A percentile compares a stretch with the other conserved stretches of the same genome.
Conservation (phyloP, 495 filamentous ascomycete genomes). For the Haplographium delicatum region DNA sequence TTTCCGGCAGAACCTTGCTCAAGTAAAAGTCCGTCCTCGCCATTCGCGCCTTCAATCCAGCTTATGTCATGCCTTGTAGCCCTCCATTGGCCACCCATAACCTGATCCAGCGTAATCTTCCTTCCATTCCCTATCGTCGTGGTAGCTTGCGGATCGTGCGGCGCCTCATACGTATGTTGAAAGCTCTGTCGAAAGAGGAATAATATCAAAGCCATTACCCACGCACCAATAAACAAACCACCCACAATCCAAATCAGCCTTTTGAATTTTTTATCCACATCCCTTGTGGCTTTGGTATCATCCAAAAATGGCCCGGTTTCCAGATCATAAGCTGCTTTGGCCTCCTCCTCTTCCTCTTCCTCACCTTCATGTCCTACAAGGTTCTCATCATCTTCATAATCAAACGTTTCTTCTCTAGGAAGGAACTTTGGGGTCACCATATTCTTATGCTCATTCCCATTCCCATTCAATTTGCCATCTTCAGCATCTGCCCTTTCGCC, state of each 20-base stretch:
- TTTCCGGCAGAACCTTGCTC: conserved; percentile 53
- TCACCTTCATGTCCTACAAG: conserved; percentile 2
- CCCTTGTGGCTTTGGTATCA: conserved; percentile 26
- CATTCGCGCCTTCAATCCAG: conserved; percentile 82
- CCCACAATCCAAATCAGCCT: conserved; percentile 64
- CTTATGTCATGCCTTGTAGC: conserved; percentile 64
- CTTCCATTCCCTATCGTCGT: conserved; percentile 62
- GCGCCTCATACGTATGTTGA: conserved; percentile 50
- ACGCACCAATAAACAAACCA: conserved; percentile 64
- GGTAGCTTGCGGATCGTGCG: conserved; percentile 66
- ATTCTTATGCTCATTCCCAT: conserved; percentile 12
- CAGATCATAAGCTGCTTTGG: conserved; percentile 39
- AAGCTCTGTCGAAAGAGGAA: conserved; percentile 66
- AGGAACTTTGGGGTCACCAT: conserved; percentile 23
- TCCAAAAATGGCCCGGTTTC: conserved; percentile 32
- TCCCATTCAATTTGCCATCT: conserved; percentile 11
- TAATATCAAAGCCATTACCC: conserved; percentile 70
- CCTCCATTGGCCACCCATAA: conserved; percentile 67
- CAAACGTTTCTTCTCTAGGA: conserved; percentile 11
- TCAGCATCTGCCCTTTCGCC: conserved; percentile 37
- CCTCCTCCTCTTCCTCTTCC: conserved; percentile 32
- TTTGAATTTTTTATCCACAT: conserved; percentile 56
- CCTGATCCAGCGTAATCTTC: conserved; percentile 74
- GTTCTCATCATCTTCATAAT: conserved; percentile 19
- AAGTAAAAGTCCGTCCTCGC: conserved; percentile 81